Evolutionary conservation across 805 yeast species (phyloP), one percentile per base, ranked within the genome.

Genomic region (Yamadazyma kitorensis): DNA sequence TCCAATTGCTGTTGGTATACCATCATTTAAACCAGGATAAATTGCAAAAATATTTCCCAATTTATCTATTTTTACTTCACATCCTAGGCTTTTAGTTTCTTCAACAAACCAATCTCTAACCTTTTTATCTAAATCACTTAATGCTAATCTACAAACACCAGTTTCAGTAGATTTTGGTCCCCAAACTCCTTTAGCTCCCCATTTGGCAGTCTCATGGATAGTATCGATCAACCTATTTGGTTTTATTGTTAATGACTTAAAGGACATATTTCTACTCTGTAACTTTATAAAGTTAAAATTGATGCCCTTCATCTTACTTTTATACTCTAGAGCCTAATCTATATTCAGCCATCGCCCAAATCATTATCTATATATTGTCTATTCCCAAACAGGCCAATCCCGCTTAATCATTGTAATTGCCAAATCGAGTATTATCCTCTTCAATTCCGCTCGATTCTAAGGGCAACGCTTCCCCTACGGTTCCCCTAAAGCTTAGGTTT

Each of bases 41-140:
- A 75, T 63, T 6, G 82, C 82, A 58, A 81, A 82, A 14, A 82
- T 78, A 53, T 76, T 80, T 14, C 89, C 89, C 54, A 82, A 68
- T 43, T 74, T 68, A 55, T 82, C 89, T 21, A 81, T 59, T 19
- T 68, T 73, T 18, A 80, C 68, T 19, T 59, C 51, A 49, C 87
- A 82, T 0, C 85, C 86, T 22, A 80, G 51, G 6, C 52, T 35
- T 34, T 61, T 61, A 4, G 76, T 64, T 49, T 80, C 83, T 8
- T 44, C 49, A 20, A 74, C 61, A 45, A 80, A 76, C 87, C 87
- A 81, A 43, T 80, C 82, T 39, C 80, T 69, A 12, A 82, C 82
- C 19, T 63, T 54, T 44, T 78, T 78, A 47, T 82, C 88, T 22
- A 73, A 70, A 42, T 79, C 84, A 16, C 72, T 57, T 12, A 82